Percentiles rank a stretch among this genome's conserved stretches.
phyloP scores from a whole-genome alignment of 2,329 filamentous ascomycete species.

The Ophiosphaerella korrae region DNA sequence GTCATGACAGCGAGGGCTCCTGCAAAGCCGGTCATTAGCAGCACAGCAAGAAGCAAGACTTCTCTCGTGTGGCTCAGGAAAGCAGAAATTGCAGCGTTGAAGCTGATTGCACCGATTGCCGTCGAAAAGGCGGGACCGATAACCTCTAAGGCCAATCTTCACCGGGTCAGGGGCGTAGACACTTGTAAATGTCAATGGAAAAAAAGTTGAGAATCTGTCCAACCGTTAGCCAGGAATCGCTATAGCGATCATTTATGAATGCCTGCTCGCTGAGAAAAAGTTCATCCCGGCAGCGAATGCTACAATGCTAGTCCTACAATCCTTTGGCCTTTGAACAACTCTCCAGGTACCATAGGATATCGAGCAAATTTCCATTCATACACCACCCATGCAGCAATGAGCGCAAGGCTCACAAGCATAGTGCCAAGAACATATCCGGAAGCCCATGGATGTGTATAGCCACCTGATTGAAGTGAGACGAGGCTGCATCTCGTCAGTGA shows the following conservation, averaged over 20 bases:
- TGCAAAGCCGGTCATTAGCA: constrained; percentile 40
- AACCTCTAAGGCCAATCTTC: constrained; percentile 40
- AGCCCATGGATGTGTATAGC: constrained; percentile 48
- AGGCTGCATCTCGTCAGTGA: constrained; percentile 30
- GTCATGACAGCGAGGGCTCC: constrained; percentile 38
- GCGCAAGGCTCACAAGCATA: constrained; percentile 42
- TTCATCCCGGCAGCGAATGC: constrained; percentile 46
- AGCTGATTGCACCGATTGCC: constrained; percentile 33
- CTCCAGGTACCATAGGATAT: constrained; percentile 48
- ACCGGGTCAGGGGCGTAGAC: constrained; percentile 38
- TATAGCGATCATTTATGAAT: neutral
- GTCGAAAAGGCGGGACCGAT: constrained; percentile 32
- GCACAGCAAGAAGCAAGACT: constrained; percentile 36
- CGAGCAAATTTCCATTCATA: constrained; percentile 48
- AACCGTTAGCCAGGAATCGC: neutral
- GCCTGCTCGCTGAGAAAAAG: constrained; percentile 22
- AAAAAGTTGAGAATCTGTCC: constrained; percentile 35
- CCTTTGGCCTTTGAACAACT: constrained; percentile 41
- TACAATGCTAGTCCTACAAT: constrained; percentile 39
- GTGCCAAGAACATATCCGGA: constrained; percentile 46
- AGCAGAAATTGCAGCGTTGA: constrained; percentile 35
- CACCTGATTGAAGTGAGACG: constrained; percentile 48
- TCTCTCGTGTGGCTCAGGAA: constrained; percentile 31
- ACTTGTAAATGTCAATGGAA: constrained; percentile 33
- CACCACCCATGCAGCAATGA: constrained; percentile 42